Evolutionary conservation across 2,329 filamentous ascomycete genomes (phyloP), one percentile per base, ranked within the genome.

Genomic region (Talaromyces sp.): DNA sequence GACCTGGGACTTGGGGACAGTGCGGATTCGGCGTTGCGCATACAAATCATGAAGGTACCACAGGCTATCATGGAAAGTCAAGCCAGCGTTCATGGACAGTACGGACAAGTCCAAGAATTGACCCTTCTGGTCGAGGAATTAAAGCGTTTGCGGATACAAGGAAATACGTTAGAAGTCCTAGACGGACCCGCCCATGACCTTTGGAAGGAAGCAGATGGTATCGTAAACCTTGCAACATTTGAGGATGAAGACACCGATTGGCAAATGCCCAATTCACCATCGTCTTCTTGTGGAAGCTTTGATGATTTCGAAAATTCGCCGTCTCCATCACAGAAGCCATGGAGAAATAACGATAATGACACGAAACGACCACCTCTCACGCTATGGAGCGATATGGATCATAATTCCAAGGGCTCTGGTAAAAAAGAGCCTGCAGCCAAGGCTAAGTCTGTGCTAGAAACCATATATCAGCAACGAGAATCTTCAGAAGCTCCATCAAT

Each of bases 151-250:
- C 81, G 82, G 23, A 75, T 82, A 52, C 82, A 83, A 61, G 86
- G 84, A 23, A 78, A 79, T 40, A 72, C 77, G 42, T 75, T 87
- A 48, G 79, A 81, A 50, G 79, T 88, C 62, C 70, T 86, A 16
- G 76, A 81, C 25, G 84, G 84, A 1, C 75, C 80, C 2, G 81
- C 84, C 25, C 77, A 78, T 56, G 79, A 80, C 52, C 77, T 85
- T 35, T 88, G 86, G 86, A 82, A 83, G 69, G 85, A 88, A 72
- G 86, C 87, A 18, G 85, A 87, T 69, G 85, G 84, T 12, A 88
- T 88, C 75, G 86, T 88, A 63, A 86, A 87, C 66, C 77, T 88
- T 58, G 86, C 86, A 33, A 87, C 87, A 52, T 81, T 88, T 66
- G 85, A 88, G 67, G 84, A 84, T 54, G 84, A 87, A 28, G 83